phyloP scores from a whole-genome alignment of 2,329 filamentous ascomycete genomes.

The Chrysoporthe cubensis region DNA sequence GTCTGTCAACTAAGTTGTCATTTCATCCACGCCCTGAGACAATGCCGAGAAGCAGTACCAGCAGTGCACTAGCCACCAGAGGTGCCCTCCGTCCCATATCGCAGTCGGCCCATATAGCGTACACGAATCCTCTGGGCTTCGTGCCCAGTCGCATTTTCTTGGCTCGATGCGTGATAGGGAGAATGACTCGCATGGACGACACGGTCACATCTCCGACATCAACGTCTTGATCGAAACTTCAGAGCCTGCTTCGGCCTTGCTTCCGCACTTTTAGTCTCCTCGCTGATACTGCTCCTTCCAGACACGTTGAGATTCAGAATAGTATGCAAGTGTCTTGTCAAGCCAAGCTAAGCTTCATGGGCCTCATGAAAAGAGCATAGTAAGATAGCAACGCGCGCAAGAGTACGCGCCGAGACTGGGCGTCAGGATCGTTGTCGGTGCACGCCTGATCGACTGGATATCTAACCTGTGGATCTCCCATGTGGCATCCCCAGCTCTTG shows the following conservation, averaged over 20 bases:
- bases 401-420: background rate
- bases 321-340: slow-evolving; percentile 3
- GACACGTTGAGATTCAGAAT: slow-evolving; percentile 17
- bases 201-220: slow-evolving; percentile 22
- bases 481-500: background rate
- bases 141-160: background rate
- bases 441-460: slow-evolving; percentile 15
- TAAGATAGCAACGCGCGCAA: background rate
- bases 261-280: background rate
- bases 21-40: slow-evolving; percentile 4
- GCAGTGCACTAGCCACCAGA: slow-evolving; percentile 8
- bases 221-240: slow-evolving; percentile 7
- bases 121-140: background rate
- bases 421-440: background rate
- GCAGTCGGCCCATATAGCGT: background rate
- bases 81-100: slow-evolving; percentile 9
- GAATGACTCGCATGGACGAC: slow-evolving; percentile 19
- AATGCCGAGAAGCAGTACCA: background rate
- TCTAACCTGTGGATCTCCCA: background rate
- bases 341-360: background rate
- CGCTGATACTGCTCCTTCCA: slow-evolving; percentile 3
- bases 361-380: background rate
- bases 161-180: slow-evolving; percentile 1
- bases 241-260: slow-evolving; percentile 10
- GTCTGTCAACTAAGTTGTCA: background rate